phyloP scores from a whole-genome alignment of 495 filamentous ascomycete species.

The Penicilliopsis zonata region DNA sequence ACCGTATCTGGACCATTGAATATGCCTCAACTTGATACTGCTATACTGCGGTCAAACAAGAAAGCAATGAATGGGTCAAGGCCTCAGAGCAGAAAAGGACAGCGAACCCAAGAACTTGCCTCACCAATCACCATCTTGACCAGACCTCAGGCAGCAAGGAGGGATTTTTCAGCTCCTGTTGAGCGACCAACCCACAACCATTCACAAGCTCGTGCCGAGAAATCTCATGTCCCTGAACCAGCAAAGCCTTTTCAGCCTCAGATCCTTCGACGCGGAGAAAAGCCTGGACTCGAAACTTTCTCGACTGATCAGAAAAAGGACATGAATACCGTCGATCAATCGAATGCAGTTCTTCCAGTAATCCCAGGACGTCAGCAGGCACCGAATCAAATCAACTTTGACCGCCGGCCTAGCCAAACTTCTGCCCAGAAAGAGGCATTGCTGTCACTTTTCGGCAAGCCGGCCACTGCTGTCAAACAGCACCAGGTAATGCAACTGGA shows the following conservation, averaged over 20 bases:
- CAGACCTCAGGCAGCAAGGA: conserved; percentile 26
- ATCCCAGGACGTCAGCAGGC: too few species aligned
- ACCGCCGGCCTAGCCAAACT: conserved; percentile 35
- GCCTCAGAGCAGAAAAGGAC: conserved; percentile 11
- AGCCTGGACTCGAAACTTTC: conserved; percentile 14
- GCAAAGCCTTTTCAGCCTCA: conserved; percentile 45
- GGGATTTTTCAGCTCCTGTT: conserved; percentile 10
- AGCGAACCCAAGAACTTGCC: conserved; percentile 14
- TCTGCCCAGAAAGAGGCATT: conserved; percentile 54
- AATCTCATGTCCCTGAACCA: conserved; percentile 15
- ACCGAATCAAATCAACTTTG: conserved; percentile 13
- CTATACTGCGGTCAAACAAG: conserved; percentile 13
- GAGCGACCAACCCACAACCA: conserved; percentile 7
- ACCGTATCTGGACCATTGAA: conserved; percentile 41
- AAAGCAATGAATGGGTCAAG: conserved; percentile 10
- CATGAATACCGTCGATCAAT: conserved; percentile 5
- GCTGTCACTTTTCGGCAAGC: conserved; percentile 61
- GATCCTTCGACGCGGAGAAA: conserved; percentile 44
- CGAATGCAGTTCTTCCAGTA: too few species aligned
- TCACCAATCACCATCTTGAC: conserved; percentile 34
- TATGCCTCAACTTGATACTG: conserved; percentile 34
- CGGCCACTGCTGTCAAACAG: conserved; percentile 17
- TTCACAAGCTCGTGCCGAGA: conserved; percentile 7
- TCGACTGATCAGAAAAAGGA: conserved; percentile 9
- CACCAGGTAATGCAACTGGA: conserved; percentile 12